Base-by-base conservation (phyloP, 2,329 filamentous ascomycete genomes). In the Cytospora schulzeri region DNA sequence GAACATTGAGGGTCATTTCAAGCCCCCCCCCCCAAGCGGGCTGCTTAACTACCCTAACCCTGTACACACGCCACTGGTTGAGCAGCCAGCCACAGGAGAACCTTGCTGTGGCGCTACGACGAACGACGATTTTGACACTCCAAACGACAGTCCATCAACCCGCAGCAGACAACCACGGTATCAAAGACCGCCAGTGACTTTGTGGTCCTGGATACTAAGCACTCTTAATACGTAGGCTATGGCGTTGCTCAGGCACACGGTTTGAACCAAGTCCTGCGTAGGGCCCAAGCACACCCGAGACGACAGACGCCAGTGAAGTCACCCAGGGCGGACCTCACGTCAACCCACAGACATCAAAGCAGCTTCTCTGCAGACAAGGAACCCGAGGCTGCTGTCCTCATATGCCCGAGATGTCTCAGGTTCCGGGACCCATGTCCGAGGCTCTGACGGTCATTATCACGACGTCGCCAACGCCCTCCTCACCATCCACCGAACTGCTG, bases 391-490 rank as follows among this genome's bases (percentile, higher is more conserved):
- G 17, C 29, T 38, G 50, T 38, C 24, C 28, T 50, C 56, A 28
- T 54, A 38, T 28, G 9, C 35, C 50, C 29, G 57, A 26, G 29
- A 61, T 59, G 38, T 60, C 65, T 45, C 38, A 35, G 9, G 55
- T 55, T n/a, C 15, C 66, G 15, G 58, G 33, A 59, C 38, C 57
- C 28, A 52, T 64, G 35, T 53, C 63, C 52, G 63, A 69, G 9
- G 50, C 70, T 28, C 52, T 82, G 41, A 82, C 80, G 0, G 71
- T 82, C 58, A 78, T 85, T 56, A 78, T 86, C 67, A 85, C 83
- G 1, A 85, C 83, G 0, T 85, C 83, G 2, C 79, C 83, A 0
- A 85, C 83, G 0, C 83, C 83, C 0, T 85, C 83, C 0, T 79
- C 81, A 0, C 83, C 83, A 0, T 80, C 81, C 0, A 82, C 82